These are phyloP conservation scores for Herpetospermum pedunculosum DNA, from an alignment of 306 rosid species.

Conservation along the genomic window DNA sequence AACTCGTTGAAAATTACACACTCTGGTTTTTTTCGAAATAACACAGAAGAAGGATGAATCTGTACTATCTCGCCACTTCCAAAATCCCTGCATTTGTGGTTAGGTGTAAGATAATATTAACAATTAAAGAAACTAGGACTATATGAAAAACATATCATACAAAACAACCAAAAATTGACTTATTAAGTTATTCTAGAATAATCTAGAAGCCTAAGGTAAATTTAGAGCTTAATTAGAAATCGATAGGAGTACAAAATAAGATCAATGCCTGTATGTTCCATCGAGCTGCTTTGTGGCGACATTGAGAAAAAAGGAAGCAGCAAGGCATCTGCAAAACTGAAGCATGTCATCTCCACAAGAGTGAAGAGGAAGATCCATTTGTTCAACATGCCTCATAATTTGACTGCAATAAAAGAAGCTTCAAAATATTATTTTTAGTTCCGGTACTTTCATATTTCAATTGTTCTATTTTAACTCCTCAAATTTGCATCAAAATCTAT, in stretches of 20 bases:
- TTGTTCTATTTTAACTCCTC: too few relatives aligned
- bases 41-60: constrained; percentile 79
- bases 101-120: not conserved
- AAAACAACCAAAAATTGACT: not conserved
- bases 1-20: constrained; percentile 66
- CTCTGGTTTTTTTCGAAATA: constrained; percentile 52
- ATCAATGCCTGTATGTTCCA: constrained; percentile 64
- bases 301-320: too few relatives aligned
- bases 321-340: too few relatives aligned
- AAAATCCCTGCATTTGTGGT: constrained; percentile 49
- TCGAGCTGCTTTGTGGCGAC: constrained; percentile 76
- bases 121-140: not conserved
- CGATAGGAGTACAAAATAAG: not conserved
- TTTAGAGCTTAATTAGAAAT: not conserved
- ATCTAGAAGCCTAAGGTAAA: not conserved
- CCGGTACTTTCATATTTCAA: too few relatives aligned
- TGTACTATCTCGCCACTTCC: constrained; percentile 77
- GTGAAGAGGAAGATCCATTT: constrained; percentile 51
- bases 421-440: not conserved
- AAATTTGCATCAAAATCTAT: too few relatives aligned
- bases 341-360: too few relatives aligned
- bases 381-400: constrained; percentile 51
- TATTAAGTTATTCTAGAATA: not conserved
- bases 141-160: not conserved
- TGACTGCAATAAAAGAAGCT: constrained; percentile 41